Evolutionary conservation across 2,329 filamentous ascomycete species (phyloP).

Genomic region (Nakataea oryzae): DNA sequence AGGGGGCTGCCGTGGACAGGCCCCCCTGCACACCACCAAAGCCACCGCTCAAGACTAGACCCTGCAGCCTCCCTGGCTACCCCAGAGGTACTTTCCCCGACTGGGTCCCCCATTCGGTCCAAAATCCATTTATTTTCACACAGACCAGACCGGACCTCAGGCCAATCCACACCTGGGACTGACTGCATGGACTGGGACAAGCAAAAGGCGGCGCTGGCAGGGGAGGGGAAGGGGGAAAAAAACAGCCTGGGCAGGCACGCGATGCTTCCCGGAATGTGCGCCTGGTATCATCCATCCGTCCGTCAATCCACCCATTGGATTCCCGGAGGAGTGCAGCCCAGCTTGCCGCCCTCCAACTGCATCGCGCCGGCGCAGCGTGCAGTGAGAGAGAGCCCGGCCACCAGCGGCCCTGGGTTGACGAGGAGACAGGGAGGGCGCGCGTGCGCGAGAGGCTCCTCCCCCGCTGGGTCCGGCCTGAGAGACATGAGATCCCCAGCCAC

Average conservation of each 20-base stretch:
- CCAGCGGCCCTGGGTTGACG: neutral
- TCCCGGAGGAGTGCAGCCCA: neutral
- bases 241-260: neutral
- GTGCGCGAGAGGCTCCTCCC: neutral
- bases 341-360: neutral
- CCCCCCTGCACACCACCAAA: slow-evolving; percentile 25
- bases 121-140: neutral
- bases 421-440: neutral
- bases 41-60: neutral
- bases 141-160: neutral
- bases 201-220: neutral
- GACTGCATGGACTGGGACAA: neutral
- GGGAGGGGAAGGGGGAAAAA: neutral
- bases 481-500: neutral
- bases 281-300: neutral
- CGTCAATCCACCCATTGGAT: neutral
- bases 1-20: slow-evolving; percentile 1
- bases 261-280: neutral
- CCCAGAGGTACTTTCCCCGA: slow-evolving; percentile 1
- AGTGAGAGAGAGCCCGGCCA: neutral
- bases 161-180: neutral
- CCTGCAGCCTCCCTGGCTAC: slow-evolving; percentile 2
- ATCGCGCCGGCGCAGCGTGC: neutral
- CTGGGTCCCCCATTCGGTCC: neutral
- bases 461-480: neutral